Percentiles rank a stretch among this genome's conserved stretches.
Conservation (phyloP, 305 asterid genomes). For the Fraxinus paxiana region DNA sequence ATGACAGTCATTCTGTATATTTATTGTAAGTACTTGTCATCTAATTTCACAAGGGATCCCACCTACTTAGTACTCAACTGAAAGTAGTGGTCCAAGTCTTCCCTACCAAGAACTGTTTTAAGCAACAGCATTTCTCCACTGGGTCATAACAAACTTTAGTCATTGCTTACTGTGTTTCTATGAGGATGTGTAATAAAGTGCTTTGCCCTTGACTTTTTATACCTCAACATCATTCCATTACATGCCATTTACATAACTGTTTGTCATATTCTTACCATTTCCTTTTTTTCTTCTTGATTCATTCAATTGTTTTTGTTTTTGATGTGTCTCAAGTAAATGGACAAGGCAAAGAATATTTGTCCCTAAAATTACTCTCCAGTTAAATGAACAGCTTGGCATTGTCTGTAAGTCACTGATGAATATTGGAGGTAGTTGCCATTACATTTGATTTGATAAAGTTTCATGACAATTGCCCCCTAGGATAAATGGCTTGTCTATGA, state of each 20-base stretch:
- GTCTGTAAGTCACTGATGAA: not conserved
- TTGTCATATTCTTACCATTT: not conserved
- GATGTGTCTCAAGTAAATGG: not conserved
- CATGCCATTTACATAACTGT: not conserved
- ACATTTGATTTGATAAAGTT: not conserved
- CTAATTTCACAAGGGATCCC: not conserved
- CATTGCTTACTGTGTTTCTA: not conserved
- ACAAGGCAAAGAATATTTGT: not conserved
- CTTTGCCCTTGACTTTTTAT: not conserved
- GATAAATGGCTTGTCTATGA: not conserved
- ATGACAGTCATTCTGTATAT: not conserved
- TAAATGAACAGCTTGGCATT: not conserved
- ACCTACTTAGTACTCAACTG: not conserved
- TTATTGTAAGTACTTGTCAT: not conserved
- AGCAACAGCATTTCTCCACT: not conserved
- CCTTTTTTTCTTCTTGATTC: not conserved
- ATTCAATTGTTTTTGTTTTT: not conserved
- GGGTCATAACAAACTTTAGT: not conserved
- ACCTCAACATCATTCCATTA: not conserved
- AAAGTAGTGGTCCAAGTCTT: not conserved
- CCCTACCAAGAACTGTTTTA: not conserved
- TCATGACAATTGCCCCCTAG: not conserved
- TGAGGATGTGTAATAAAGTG: not conserved
- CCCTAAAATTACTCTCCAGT: not conserved
- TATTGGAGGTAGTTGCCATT: not conserved